Evolutionary conservation across 2,329 filamentous ascomycete genomes (phyloP).

Genomic region (Lecanoromycetidae sp.): DNA sequence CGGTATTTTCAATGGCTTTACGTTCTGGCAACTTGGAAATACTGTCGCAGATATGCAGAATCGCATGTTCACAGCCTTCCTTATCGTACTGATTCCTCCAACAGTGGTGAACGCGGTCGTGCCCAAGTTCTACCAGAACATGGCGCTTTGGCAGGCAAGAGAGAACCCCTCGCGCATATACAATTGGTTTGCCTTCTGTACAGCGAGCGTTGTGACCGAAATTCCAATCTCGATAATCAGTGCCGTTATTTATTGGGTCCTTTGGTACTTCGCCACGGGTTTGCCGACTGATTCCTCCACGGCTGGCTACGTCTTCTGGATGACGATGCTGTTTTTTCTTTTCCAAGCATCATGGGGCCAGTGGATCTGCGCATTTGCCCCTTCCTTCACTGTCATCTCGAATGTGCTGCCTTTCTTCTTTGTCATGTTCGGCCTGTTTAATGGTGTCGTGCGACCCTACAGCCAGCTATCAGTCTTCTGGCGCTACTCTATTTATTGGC

Average conservation of each 20-base stretch:
- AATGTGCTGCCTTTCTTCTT: slow-evolving; percentile 72
- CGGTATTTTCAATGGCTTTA: slow-evolving; percentile 69
- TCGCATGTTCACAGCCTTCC: slow-evolving; percentile 61
- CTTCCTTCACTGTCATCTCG: slow-evolving; percentile 64
- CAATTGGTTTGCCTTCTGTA: slow-evolving; percentile 64
- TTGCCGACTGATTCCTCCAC: slow-evolving; percentile 52
- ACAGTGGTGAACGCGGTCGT: slow-evolving; percentile 62
- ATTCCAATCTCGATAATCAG: slow-evolving; percentile 57
- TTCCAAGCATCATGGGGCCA: slow-evolving; percentile 68
- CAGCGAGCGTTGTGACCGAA: slow-evolving; percentile 60
- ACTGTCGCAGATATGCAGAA: slow-evolving; percentile 59
- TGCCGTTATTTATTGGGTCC: slow-evolving; percentile 54
- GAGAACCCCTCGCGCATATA: slow-evolving; percentile 66
- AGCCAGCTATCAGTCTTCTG: slow-evolving; percentile 54
- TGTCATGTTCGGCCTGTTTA: slow-evolving; percentile 64
- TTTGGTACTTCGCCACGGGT: slow-evolving; percentile 69
- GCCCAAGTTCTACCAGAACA: slow-evolving; percentile 66
- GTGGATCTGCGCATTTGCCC: slow-evolving; percentile 74
- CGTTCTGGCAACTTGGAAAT: slow-evolving; percentile 58
- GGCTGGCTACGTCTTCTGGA: slow-evolving; percentile 65
- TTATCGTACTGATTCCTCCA: slow-evolving; percentile 54
- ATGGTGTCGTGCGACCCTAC: slow-evolving; percentile 64
- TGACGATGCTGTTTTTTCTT: slow-evolving; percentile 65
- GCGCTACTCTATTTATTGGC: slow-evolving; percentile 54
- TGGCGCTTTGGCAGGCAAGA: slow-evolving; percentile 59